These are phyloP conservation scores for Verbascum thapsus DNA, from an alignment of 257 asterid genomes.

Conservation along the genomic window DNA sequence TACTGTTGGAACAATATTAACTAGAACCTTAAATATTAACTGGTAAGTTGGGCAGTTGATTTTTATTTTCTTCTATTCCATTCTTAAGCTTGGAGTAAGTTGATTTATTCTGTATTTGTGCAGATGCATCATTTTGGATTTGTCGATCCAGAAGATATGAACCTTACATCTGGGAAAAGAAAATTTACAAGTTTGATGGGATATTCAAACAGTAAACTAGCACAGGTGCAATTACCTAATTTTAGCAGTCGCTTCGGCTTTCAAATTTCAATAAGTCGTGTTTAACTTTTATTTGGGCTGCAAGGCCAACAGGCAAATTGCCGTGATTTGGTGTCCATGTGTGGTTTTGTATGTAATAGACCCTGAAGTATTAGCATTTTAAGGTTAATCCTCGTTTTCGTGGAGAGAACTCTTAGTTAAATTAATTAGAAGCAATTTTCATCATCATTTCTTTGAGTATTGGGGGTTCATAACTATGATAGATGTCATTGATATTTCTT, in stretches of 20 bases:
- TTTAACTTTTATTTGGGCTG: constrained; percentile 15
- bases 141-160: constrained; percentile 97
- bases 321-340: constrained; percentile 6
- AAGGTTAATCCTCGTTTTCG: constrained; percentile 20
- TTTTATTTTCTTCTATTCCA: constrained; percentile 22
- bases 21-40: neutral
- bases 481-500: neutral
- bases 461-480: neutral
- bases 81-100: constrained; percentile 26
- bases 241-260: constrained; percentile 16
- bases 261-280: constrained; percentile 3
- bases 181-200: constrained; percentile 80
- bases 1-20: constrained; percentile 3
- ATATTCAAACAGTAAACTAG: constrained; percentile 83
- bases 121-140: constrained; percentile 94
- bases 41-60: neutral
- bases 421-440: neutral
- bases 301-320: constrained; percentile 1
- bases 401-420: constrained; percentile 15
- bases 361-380: constrained; percentile 2
- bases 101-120: constrained; percentile 26
- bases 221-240: constrained; percentile 61
- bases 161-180: constrained; percentile 80
- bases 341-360: constrained; percentile 20
- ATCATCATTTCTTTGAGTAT: neutral